Conservation (phyloP, 176 grass and related monocot genomes). For the Pharus latifolius region DNA sequence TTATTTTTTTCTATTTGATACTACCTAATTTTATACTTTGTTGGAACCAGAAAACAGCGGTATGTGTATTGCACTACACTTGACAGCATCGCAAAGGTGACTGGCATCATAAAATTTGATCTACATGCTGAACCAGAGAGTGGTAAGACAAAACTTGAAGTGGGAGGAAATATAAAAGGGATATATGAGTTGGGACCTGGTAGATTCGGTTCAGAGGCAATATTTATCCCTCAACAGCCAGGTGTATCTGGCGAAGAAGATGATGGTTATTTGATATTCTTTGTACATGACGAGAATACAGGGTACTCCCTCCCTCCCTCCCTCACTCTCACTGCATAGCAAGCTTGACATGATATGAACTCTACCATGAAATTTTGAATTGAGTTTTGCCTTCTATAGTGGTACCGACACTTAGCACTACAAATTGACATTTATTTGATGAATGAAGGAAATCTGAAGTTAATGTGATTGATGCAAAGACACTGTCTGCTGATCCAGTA, state of each 20-base stretch:
- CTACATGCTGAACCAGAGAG: slow-evolving; percentile 46
- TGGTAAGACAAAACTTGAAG: slow-evolving; percentile 67
- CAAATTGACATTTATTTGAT: neutral
- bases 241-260: slow-evolving; percentile 68
- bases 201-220: slow-evolving; percentile 74
- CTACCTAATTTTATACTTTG: neutral
- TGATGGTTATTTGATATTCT: slow-evolving; percentile 84
- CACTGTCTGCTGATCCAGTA: slow-evolving; percentile 73
- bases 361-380: no score
- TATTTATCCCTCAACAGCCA: slow-evolving; percentile 68
- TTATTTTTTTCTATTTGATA: no score
- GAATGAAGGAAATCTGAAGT: slow-evolving; percentile 68
- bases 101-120: slow-evolving; percentile 81
- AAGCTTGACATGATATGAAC: neutral
- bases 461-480: slow-evolving; percentile 87
- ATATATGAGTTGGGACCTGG: slow-evolving; percentile 66
- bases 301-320: slow-evolving; percentile 38
- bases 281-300: slow-evolving; percentile 83
- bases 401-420: neutral
- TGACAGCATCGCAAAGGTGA: slow-evolving; percentile 56
- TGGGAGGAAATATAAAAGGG: slow-evolving; percentile 66
- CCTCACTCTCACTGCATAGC: neutral
- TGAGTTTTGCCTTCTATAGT: no score
- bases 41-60: slow-evolving; percentile 51
- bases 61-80: slow-evolving; percentile 71